Percentiles rank a stretch among this genome's conserved stretches.
Evolutionary conservation across 2,329 filamentous ascomycete species (phyloP).

Genomic region (Saccharata proteae): DNA sequence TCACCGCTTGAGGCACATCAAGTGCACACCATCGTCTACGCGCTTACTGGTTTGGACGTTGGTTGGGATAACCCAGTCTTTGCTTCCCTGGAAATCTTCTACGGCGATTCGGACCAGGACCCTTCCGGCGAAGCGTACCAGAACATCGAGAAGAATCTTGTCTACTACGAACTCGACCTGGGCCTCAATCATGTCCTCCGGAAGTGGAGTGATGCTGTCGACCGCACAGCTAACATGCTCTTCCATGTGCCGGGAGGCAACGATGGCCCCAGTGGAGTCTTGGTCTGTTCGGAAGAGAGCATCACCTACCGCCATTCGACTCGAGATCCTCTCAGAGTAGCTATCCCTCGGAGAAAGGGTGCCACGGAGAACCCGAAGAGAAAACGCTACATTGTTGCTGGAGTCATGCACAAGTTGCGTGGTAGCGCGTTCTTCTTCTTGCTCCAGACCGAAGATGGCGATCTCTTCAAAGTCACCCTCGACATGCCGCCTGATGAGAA

Average conservation of each 20-base stretch:
- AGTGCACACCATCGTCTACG: constrained; percentile 78
- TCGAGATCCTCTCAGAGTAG: constrained; percentile 75
- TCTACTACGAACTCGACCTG: constrained; percentile 95
- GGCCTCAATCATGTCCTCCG: constrained; percentile 94
- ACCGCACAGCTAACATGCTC: constrained; percentile 75
- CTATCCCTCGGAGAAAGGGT: constrained; percentile 76
- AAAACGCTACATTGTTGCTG: constrained; percentile 75
- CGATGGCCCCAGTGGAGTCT: constrained; percentile 85
- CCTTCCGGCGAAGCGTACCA: constrained; percentile 70
- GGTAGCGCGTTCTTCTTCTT: constrained; percentile 87
- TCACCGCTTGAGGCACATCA: constrained; percentile 95
- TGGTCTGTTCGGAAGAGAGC: constrained; percentile 89
- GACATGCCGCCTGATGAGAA: constrained; percentile 77
- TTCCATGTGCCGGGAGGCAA: constrained; percentile 93
- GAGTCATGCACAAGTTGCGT: constrained; percentile 96
- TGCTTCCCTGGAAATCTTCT: constrained; percentile 87
- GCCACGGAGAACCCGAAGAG: constrained; percentile 84
- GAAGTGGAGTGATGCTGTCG: constrained; percentile 91
- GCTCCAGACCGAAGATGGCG: constrained; percentile 92
- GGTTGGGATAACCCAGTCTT: constrained; percentile 97
- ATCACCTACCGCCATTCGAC: constrained; percentile 97
- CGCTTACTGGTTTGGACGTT: constrained; percentile 79
- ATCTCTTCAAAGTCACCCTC: constrained; percentile 91
- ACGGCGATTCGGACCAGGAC: constrained; percentile 83
- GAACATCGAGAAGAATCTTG: constrained; percentile 77